Conservation (phyloP, 352 stramenopile genomes). For the Globisporangium polare region DNA sequence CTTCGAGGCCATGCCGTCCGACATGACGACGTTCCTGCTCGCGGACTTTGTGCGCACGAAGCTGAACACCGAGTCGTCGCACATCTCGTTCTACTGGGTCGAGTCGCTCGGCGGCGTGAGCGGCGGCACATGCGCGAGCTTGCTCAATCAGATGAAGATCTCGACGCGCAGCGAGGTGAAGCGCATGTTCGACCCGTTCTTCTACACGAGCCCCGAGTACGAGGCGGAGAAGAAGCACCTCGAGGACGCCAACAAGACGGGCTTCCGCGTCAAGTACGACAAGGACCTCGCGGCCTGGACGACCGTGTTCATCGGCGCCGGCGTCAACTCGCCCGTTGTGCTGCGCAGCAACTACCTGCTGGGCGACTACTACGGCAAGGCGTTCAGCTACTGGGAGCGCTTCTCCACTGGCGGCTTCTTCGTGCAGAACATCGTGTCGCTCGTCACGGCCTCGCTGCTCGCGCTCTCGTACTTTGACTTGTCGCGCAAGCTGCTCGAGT, state of each 20-base stretch:
- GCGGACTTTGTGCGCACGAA: conserved; percentile 43
- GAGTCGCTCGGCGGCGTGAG: conserved; percentile 26
- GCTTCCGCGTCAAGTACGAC: conserved; percentile 38
- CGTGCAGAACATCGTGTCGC: conserved; percentile 23
- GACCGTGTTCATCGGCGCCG: conserved; percentile 59
- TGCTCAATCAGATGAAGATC: conserved; percentile 26
- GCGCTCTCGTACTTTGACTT: conserved; percentile 36
- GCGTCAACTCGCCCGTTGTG: conserved; percentile 75
- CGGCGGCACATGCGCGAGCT: conserved; percentile 43
- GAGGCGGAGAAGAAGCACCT: conserved; percentile 20
- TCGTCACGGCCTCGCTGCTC: conserved; percentile 23
- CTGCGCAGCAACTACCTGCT: conserved; percentile 58
- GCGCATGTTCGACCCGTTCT: conserved; percentile 30
- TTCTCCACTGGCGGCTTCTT: conserved; percentile 26
- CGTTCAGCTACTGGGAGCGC: conserved; percentile 52
- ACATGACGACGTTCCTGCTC: conserved; percentile 62
- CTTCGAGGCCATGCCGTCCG: conserved; percentile 79
- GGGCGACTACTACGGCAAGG: conserved; percentile 35
- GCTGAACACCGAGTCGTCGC: conserved; percentile 15
- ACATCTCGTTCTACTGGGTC: conserved; percentile 33
- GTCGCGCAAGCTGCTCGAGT: conserved; percentile 50
- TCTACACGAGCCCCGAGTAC: conserved; percentile 28
- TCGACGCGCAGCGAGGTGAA: conserved; percentile 11
- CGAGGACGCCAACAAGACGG: conserved; percentile 17
- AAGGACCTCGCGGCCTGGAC: conserved; percentile 43